Conservation (phyloP, 1,284 basidiomycete species). For the Cryptococcus jaspeensis region DNA sequence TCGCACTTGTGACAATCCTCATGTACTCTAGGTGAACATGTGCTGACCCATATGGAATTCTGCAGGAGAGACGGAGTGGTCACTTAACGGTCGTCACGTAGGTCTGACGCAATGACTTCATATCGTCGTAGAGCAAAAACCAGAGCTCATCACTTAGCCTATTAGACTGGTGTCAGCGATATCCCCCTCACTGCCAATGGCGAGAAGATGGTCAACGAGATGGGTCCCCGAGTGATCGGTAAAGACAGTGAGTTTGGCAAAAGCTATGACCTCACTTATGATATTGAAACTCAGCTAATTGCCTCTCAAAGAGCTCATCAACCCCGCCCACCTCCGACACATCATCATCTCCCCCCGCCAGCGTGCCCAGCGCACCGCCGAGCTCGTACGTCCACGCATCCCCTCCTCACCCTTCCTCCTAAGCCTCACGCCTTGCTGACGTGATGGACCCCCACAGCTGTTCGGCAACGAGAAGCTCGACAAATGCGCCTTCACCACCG, state of each 20-base stretch:
- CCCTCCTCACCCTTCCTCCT: neutral
- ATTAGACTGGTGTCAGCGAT: conserved; percentile 79
- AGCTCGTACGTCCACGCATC: conserved; percentile 54
- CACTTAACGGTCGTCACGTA: conserved; percentile 81
- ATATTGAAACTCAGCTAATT: no score
- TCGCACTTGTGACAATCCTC: no score
- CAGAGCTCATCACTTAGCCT: neutral
- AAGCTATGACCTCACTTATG: conserved; percentile 3
- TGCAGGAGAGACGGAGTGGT: conserved; percentile 90
- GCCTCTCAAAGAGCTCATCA: conserved; percentile 63
- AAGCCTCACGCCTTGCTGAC: conserved; percentile 48
- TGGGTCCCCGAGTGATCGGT: conserved; percentile 69
- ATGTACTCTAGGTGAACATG: neutral
- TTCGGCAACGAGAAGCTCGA: conserved; percentile 41
- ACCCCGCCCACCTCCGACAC: conserved; percentile 73
- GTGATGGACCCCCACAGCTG: conserved; percentile 24
- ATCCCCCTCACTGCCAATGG: conserved; percentile 82
- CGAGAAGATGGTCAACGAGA: conserved; percentile 67
- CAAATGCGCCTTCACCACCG: conserved; percentile 36
- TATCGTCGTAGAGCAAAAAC: neutral
- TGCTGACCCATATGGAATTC: neutral
- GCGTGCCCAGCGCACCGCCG: conserved; percentile 80
- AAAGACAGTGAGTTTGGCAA: conserved; percentile 66
- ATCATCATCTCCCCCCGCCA: conserved; percentile 78
- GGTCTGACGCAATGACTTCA: conserved; percentile 22